Evolutionary conservation across 2,329 filamentous ascomycete species (phyloP).

Genomic region (Septoria linicola): DNA sequence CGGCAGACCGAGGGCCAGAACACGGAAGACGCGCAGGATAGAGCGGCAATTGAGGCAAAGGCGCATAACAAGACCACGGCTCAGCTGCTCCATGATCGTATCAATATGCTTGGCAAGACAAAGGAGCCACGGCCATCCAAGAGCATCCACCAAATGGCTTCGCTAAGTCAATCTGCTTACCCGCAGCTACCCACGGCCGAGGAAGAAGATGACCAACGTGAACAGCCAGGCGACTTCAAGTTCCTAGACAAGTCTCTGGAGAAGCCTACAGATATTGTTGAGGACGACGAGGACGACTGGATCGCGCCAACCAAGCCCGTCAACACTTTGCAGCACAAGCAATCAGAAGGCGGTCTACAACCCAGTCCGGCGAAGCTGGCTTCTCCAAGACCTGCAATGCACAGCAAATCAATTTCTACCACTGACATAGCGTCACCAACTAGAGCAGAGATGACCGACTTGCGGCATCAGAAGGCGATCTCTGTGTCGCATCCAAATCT

Average conservation of each 20-base stretch:
- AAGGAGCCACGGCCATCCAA: slow-evolving; percentile 47
- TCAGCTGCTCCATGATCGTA: slow-evolving; percentile 87
- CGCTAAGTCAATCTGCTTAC: slow-evolving; percentile 41
- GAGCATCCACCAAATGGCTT: slow-evolving; percentile 36
- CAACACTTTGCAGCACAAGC: slow-evolving; percentile 17
- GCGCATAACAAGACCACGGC: slow-evolving; percentile 87
- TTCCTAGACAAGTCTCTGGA: slow-evolving; percentile 9
- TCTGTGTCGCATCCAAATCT: slow-evolving; percentile 46
- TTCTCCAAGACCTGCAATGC: slow-evolving; percentile 43
- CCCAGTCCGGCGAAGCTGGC: slow-evolving; percentile 22
- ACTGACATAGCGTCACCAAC: slow-evolving; percentile 48
- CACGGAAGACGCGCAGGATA: slow-evolving; percentile 54
- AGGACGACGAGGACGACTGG: slow-evolving; percentile 59
- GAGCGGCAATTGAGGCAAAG: slow-evolving; percentile 44
- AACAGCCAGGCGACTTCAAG: slow-evolving; percentile 8
- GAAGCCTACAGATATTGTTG: slow-evolving; percentile 29
- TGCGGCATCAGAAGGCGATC: slow-evolving; percentile 57
- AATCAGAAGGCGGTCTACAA: slow-evolving; percentile 15
- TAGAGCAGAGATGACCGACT: slow-evolving; percentile 39
- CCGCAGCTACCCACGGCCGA: slow-evolving; percentile 40
- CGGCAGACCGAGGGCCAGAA: slow-evolving; percentile 62
- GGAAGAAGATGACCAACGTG: slow-evolving; percentile 15
- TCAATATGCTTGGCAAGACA: slow-evolving; percentile 68
- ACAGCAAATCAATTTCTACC: slow-evolving; percentile 40
- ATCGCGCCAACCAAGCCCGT: slow-evolving; percentile 50